A percentile compares a stretch with the other conserved stretches of the same genome.
Evolutionary conservation across 1,139 yeast species (phyloP).

Genomic region (Blastobotrys buckinghamii): DNA sequence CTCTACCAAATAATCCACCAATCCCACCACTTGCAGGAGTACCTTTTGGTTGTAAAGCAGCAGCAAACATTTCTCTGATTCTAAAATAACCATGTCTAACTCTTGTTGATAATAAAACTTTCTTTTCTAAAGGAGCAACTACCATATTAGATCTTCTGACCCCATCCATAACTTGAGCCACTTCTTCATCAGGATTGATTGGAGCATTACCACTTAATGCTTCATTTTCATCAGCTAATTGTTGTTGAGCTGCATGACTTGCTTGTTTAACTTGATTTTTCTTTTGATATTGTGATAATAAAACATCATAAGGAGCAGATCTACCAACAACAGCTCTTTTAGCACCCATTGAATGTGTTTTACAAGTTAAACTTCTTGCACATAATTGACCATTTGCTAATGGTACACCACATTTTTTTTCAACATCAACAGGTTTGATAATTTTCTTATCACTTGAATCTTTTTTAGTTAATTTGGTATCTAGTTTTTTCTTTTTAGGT

Average conservation of each 20-base stretch:
- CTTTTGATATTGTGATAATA: constrained; percentile 84
- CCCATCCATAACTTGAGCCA: constrained; percentile 90
- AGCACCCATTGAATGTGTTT: constrained; percentile 98
- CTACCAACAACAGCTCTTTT: constrained; percentile 93
- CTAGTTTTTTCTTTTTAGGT: constrained; percentile 32
- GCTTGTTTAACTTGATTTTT: constrained; percentile 88
- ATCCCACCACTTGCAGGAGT: constrained; percentile 22
- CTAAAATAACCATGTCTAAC: constrained; percentile 66
- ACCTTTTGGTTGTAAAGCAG: constrained; percentile 29
- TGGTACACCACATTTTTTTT: constrained; percentile 94
- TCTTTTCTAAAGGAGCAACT: constrained; percentile 78
- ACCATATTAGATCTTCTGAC: constrained; percentile 56
- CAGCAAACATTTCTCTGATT: constrained; percentile 51
- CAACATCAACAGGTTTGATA: constrained; percentile 87
- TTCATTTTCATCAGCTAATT: constrained; percentile 32
- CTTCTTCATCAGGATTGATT: constrained; percentile 78
- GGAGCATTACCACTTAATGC: constrained; percentile 27
- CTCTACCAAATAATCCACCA: constrained; percentile 33
- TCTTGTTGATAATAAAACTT: constrained; percentile 63
- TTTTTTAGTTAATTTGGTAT: constrained; percentile 40
- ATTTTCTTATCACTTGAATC: constrained; percentile 22
- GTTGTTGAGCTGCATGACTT: constrained; percentile 25
- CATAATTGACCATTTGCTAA: constrained; percentile 89
- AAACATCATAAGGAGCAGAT: constrained; percentile 83
- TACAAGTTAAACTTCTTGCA: constrained; percentile 92